Percentiles rank a stretch among this genome's conserved stretches.
phyloP scores from a whole-genome alignment of 495 filamentous ascomycete species.

The Penicillium paxilli region DNA sequence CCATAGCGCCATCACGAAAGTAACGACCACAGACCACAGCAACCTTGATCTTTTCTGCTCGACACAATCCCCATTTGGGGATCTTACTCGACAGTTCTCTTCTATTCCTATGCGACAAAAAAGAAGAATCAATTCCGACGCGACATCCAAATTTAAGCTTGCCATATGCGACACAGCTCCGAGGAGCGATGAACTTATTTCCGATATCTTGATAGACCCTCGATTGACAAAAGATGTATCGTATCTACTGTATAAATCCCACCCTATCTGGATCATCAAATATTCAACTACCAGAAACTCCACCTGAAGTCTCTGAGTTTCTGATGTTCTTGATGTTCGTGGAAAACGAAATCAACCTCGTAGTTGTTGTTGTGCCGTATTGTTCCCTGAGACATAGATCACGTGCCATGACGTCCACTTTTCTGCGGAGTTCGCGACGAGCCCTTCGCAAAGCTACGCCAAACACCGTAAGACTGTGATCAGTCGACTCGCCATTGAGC shows the following conservation, averaged over 20 bases:
- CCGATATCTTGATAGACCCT: conserved; percentile 1
- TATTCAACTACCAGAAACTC: too few relatives aligned
- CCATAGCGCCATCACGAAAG: neutral
- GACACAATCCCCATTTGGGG: neutral
- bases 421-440: neutral
- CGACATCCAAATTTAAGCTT: neutral
- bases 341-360: too few relatives aligned
- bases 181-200: neutral
- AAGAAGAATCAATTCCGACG: neutral
- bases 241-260: neutral
- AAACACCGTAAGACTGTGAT: too few relatives aligned
- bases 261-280: neutral
- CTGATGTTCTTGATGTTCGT: too few relatives aligned
- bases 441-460: conserved; percentile 1
- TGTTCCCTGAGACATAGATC: neutral
- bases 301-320: too few relatives aligned
- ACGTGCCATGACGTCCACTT: conserved; percentile 30
- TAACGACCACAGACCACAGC: neutral
- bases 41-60: neutral
- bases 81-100: neutral
- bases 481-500: neutral
- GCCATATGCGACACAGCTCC: conserved; percentile 1
- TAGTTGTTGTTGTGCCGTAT: too few relatives aligned
- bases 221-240: conserved; percentile 2
- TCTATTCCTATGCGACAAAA: neutral